These are phyloP conservation scores for Pestalotiopsis fici DNA, from an alignment of 2,329 filamentous ascomycete species.

Conservation along the genomic window DNA sequence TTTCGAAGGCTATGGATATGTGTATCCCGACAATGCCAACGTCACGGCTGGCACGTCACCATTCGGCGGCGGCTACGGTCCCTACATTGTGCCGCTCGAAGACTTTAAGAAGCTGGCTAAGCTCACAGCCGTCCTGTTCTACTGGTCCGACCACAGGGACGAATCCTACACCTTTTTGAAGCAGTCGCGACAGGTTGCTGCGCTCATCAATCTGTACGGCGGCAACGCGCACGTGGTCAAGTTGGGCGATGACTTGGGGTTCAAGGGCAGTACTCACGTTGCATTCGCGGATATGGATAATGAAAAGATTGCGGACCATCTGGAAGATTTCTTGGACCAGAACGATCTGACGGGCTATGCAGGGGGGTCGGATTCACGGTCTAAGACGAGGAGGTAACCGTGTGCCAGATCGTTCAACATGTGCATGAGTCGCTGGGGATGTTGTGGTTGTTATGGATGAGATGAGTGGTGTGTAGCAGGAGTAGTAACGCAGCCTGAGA, in stretches of 20 bases:
- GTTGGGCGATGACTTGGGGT: conserved; percentile 22
- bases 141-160: conserved; percentile 25
- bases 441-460: too few relatives aligned
- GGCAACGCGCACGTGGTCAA: conserved; percentile 26
- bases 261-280: conserved; percentile 27
- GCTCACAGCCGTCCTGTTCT: conserved; percentile 22
- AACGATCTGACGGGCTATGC: neutral
- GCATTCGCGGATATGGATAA: conserved; percentile 31
- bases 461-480: too few relatives aligned
- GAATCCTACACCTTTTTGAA: conserved; percentile 19
- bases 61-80: conserved; percentile 19
- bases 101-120: conserved; percentile 27
- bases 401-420: too few relatives aligned
- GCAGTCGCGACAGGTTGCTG: conserved; percentile 20
- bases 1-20: conserved; percentile 24
- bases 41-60: conserved; percentile 13
- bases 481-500: too few relatives aligned
- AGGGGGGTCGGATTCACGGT: neutral
- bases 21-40: conserved; percentile 25
- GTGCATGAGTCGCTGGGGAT: too few relatives aligned
- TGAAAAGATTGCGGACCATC: conserved; percentile 23
- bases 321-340: conserved; percentile 22
- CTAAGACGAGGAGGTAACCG: too few relatives aligned
- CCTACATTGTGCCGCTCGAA: conserved; percentile 22
- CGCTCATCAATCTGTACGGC: conserved; percentile 28